phyloP scores from a whole-genome alignment of 1,284 basidiomycete species.

The Fomitopsis palustris region DNA sequence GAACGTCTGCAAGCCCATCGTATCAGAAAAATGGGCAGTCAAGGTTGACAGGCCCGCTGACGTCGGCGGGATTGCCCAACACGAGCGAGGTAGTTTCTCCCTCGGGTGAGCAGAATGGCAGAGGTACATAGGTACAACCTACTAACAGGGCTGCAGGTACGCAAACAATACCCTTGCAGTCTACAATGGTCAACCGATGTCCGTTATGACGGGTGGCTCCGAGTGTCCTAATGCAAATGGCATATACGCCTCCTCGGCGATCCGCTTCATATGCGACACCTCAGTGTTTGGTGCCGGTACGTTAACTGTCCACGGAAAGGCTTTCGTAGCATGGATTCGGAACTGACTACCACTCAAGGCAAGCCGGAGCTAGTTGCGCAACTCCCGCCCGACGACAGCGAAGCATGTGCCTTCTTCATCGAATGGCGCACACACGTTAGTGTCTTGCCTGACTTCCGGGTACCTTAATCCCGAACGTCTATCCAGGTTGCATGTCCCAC shows the following conservation, averaged over 20 bases:
- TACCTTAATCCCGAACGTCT: conserved; percentile 7
- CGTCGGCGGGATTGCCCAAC: conserved; percentile 60
- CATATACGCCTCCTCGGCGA: conserved; percentile 52
- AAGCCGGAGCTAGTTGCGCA: conserved; percentile 57
- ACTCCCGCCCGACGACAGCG: conserved; percentile 58
- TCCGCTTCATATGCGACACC: conserved; percentile 69
- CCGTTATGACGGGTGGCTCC: conserved; percentile 59
- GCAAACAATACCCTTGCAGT: conserved; percentile 59
- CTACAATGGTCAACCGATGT: conserved; percentile 39
- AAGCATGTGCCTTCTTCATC: conserved; percentile 63
- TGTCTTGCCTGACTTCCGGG: conserved; percentile 3
- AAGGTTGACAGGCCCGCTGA: conserved; percentile 49
- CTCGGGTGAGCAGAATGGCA: conserved; percentile 51
- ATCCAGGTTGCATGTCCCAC: conserved; percentile 63
- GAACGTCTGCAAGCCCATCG: conserved; percentile 60
- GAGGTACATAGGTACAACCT: neutral
- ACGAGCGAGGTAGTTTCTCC: conserved; percentile 63
- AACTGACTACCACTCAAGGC: conserved; percentile 24
- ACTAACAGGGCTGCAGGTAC: conserved; percentile 34
- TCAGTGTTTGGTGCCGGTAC: conserved; percentile 46
- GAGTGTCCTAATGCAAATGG: conserved; percentile 46
- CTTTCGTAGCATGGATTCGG: neutral
- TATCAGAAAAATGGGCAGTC: conserved; percentile 54
- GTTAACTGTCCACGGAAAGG: conserved; percentile 5
- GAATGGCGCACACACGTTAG: conserved; percentile 73